phyloP scores from a whole-genome alignment of 441 rosid species.

The Syzygium syzygioides region DNA sequence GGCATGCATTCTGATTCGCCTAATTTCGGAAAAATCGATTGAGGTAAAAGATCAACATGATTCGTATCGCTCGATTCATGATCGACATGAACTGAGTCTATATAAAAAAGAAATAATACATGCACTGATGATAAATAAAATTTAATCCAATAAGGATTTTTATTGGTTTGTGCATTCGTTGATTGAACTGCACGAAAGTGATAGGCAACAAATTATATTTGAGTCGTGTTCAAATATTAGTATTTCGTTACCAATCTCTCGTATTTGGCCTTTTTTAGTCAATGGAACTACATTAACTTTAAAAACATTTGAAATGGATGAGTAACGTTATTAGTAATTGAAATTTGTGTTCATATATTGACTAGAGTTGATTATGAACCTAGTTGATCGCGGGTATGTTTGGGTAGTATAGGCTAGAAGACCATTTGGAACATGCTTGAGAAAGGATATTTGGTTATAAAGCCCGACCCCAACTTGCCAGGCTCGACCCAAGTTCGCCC shows the following conservation, averaged over 20 bases:
- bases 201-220: background rate
- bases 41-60: background rate
- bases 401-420: background rate
- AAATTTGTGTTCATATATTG: background rate
- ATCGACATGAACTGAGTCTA: background rate
- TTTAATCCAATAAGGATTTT: background rate
- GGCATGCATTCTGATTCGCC: background rate
- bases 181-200: background rate
- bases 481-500: background rate
- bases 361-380: background rate
- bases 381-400: background rate
- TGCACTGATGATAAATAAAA: too few species aligned
- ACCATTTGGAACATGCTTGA: background rate
- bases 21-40: background rate
- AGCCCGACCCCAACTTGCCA: background rate
- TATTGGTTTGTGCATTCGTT: background rate
- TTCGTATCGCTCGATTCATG: background rate
- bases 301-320: background rate
- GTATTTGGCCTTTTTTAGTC: background rate
- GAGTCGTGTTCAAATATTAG: background rate
- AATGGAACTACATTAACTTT: background rate
- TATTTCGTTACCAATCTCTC: background rate
- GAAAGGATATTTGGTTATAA: background rate
- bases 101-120: background rate
- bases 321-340: background rate